Evolutionary conservation across 2,329 filamentous ascomycete genomes (phyloP).

Genomic region (Colletotrichum phormii): DNA sequence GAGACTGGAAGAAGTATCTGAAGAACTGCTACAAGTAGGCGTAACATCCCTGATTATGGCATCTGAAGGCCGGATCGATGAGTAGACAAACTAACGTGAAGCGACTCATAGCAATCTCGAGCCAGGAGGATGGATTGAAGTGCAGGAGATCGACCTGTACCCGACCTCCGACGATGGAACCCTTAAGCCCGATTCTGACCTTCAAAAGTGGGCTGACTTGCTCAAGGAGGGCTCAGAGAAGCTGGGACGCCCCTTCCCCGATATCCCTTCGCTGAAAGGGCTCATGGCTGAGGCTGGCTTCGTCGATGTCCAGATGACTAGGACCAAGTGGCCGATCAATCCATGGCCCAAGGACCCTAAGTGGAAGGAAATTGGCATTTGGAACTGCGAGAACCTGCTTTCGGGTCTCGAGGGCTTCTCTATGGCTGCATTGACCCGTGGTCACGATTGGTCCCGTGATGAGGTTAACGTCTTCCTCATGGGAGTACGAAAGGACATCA

Average conservation of each 20-base stretch:
- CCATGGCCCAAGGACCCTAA: slow-evolving; percentile 48
- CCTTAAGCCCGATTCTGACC: slow-evolving; percentile 47
- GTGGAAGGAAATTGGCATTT: slow-evolving; percentile 49
- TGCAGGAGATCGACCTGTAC: slow-evolving; percentile 35
- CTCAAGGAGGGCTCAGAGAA: slow-evolving; percentile 44
- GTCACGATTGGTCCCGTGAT: slow-evolving; percentile 45
- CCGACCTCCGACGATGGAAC: slow-evolving; percentile 51
- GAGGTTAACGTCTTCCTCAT: slow-evolving; percentile 49
- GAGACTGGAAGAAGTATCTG: slow-evolving; percentile 50
- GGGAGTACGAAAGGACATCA: slow-evolving; percentile 47
- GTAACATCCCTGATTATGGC: no score
- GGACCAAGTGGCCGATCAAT: slow-evolving; percentile 49
- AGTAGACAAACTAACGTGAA: neutral
- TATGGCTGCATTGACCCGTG: slow-evolving; percentile 48
- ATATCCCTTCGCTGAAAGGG: neutral
- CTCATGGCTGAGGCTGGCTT: slow-evolving; percentile 40
- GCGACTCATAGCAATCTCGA: slow-evolving; percentile 42
- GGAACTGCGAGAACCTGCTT: slow-evolving; percentile 47
- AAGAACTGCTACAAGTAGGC: neutral
- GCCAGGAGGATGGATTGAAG: slow-evolving; percentile 56
- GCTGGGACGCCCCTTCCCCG: neutral
- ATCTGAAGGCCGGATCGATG: no score
- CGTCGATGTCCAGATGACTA: slow-evolving; percentile 44
- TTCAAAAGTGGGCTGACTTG: slow-evolving; percentile 45
- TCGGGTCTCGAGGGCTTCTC: slow-evolving; percentile 49